These are phyloP conservation scores for Fomes fomentarius DNA, from an alignment of 1,284 basidiomycete genomes.

Conservation along the genomic window DNA sequence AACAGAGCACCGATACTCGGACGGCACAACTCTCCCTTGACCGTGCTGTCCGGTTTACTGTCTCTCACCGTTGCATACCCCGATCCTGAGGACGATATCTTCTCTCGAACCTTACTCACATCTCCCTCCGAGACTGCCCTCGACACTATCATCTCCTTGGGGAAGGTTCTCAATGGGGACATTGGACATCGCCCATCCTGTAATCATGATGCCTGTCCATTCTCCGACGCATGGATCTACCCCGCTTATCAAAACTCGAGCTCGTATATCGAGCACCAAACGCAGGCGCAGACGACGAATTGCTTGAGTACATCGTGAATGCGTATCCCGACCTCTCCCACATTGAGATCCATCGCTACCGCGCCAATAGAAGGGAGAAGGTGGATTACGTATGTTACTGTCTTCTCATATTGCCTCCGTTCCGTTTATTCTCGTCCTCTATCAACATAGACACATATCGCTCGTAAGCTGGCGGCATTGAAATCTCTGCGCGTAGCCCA, in stretches of 20 bases:
- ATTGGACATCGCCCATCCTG: too few relatives aligned
- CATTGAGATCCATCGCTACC: neutral
- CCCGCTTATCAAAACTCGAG: conserved; percentile 31
- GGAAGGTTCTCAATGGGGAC: too few relatives aligned
- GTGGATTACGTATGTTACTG: neutral
- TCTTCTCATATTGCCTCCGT: too few relatives aligned
- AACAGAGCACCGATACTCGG: too few relatives aligned
- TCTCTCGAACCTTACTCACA: neutral
- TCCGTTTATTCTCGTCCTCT: too few relatives aligned
- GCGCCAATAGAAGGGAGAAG: neutral
- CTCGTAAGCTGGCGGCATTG: neutral
- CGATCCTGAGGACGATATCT: neutral
- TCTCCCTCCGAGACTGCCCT: conserved; percentile 1
- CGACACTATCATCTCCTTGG: neutral
- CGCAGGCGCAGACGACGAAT: neutral
- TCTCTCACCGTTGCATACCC: neutral
- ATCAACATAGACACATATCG: neutral
- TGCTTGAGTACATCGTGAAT: neutral
- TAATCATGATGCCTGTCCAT: conserved; percentile 27
- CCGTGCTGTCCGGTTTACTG: too few relatives aligned
- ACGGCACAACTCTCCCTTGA: too few relatives aligned
- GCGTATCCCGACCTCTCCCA: neutral
- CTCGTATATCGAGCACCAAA: neutral
- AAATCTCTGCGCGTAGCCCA: neutral
- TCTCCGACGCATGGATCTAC: conserved; percentile 43